phyloP scores from a whole-genome alignment of 73 alveolate species.

The Tetrahymena malaccensis region DNA sequence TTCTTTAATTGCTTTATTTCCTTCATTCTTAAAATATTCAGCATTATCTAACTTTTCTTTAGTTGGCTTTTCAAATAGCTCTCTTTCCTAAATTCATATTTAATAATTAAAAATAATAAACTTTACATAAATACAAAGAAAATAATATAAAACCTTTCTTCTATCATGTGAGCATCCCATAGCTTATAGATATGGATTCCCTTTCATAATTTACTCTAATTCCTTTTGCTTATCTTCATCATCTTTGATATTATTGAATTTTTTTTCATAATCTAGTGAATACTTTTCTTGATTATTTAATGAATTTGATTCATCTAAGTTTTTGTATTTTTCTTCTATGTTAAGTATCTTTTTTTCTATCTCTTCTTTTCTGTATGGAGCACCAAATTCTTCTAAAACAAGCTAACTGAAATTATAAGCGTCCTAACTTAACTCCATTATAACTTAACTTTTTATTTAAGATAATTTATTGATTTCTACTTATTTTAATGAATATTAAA shows the following conservation, averaged over 20 bases:
- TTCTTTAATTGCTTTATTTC: constrained; percentile 38
- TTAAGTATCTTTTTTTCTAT: background rate
- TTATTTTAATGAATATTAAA: too few species aligned
- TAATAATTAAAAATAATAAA: background rate
- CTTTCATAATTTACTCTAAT: constrained; percentile 15
- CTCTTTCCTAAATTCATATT: constrained; percentile 26
- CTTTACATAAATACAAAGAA: background rate
- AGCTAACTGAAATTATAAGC: constrained; percentile 15
- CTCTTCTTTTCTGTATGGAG: background rate
- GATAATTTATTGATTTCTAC: background rate
- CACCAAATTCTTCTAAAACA: constrained; percentile 20
- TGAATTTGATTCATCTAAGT: background rate
- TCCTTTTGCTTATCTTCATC: constrained; percentile 13
- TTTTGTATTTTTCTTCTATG: background rate
- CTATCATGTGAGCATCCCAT: constrained; percentile 46
- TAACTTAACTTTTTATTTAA: background rate
- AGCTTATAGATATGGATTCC: constrained; percentile 35
- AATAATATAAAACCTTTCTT: constrained; percentile 3
- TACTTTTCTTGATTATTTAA: constrained; percentile 4
- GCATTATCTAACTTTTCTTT: constrained; percentile 46
- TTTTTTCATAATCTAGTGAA: constrained; percentile 23
- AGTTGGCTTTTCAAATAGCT: constrained; percentile 49
- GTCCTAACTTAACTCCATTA: constrained; percentile 2
- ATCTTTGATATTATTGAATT: constrained; percentile 3
- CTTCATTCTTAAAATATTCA: constrained; percentile 42